These are phyloP conservation scores for Termitomyces sp. DNA, from an alignment of 768 basidiomycete species.

Conservation along the genomic window DNA sequence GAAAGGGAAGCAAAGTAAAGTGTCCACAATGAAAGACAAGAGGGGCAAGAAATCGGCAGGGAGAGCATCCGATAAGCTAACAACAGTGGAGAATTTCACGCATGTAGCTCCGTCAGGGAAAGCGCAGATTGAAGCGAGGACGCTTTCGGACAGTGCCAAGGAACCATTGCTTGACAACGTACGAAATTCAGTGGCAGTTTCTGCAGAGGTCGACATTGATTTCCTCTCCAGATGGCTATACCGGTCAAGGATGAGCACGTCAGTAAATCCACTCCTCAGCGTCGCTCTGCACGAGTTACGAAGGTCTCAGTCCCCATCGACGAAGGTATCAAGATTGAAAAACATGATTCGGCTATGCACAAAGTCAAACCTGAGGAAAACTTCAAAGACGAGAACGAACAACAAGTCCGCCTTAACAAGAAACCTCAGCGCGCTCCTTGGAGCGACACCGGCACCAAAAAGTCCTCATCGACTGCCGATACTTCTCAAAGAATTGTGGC, in stretches of 20 bases:
- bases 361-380: not conserved
- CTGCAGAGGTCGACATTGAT: not conserved
- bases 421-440: slow-evolving; percentile 4
- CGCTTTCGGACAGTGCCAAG: not conserved
- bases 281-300: slow-evolving; percentile 9
- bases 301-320: not conserved
- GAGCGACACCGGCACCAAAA: slow-evolving; percentile 5
- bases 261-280: not conserved
- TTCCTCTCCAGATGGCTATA: not conserved
- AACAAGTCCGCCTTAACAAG: not conserved
- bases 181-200: not conserved
- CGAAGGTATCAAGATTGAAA: not conserved
- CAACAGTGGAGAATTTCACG: not conserved
- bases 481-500: not conserved
- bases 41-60: not conserved
- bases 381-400: not conserved
- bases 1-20: slow-evolving; percentile 10
- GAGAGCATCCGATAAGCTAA: not conserved
- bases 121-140: not conserved
- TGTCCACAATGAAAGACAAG: slow-evolving; percentile 14
- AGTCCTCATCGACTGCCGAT: not conserved
- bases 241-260: not conserved
- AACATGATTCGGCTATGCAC: not conserved
- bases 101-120: not conserved
- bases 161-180: not conserved